Percentiles rank a stretch among this genome's conserved stretches.
These are phyloP conservation scores for Rhexocercosporidium sp. DNA, from an alignment of 2,329 filamentous ascomycete species.

Conservation along the genomic window DNA sequence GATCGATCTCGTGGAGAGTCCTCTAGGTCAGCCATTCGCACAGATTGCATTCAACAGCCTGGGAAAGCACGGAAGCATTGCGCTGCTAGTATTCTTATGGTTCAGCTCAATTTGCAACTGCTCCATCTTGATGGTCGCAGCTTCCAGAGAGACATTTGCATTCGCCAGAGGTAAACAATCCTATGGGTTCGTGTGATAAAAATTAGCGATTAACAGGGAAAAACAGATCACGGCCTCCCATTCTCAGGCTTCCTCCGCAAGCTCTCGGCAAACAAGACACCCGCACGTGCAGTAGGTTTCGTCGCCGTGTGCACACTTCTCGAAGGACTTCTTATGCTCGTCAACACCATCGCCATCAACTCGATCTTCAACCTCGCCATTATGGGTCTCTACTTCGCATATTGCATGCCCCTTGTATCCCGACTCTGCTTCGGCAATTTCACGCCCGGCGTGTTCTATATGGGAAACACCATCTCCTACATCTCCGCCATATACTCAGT, in stretches of 20 bases:
- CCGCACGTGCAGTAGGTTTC: slow-evolving; percentile 40
- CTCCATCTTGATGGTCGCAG: slow-evolving; percentile 43
- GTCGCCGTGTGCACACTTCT: slow-evolving; percentile 36
- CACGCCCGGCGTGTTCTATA: slow-evolving; percentile 41
- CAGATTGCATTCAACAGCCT: slow-evolving; percentile 64
- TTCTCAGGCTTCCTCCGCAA: slow-evolving; percentile 39
- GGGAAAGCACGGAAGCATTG: slow-evolving; percentile 56
- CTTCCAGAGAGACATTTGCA: slow-evolving; percentile 41
- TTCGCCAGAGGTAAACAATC: slow-evolving; percentile 38
- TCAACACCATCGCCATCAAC: slow-evolving; percentile 43
- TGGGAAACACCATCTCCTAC: slow-evolving; percentile 37
- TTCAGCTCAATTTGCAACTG: slow-evolving; percentile 40
- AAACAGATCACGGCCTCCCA: slow-evolving; percentile 41
- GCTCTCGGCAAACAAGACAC: slow-evolving; percentile 38
- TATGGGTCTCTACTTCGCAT: slow-evolving; percentile 44
- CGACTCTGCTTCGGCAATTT: slow-evolving; percentile 39
- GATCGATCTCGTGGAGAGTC: slow-evolving; percentile 50
- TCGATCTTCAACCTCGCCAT: slow-evolving; percentile 44
- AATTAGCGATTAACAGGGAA: slow-evolving; percentile 1
- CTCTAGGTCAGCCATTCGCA: slow-evolving; percentile 57
- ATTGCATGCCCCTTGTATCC: slow-evolving; percentile 42
- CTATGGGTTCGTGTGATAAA: neutral
- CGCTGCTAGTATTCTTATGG: slow-evolving; percentile 40
- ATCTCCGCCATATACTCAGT: slow-evolving; percentile 38
- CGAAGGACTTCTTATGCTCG: slow-evolving; percentile 43